Evolutionary conservation across 345 rosid species (phyloP).

Genomic region (Eucalyptus sideroxylon): DNA sequence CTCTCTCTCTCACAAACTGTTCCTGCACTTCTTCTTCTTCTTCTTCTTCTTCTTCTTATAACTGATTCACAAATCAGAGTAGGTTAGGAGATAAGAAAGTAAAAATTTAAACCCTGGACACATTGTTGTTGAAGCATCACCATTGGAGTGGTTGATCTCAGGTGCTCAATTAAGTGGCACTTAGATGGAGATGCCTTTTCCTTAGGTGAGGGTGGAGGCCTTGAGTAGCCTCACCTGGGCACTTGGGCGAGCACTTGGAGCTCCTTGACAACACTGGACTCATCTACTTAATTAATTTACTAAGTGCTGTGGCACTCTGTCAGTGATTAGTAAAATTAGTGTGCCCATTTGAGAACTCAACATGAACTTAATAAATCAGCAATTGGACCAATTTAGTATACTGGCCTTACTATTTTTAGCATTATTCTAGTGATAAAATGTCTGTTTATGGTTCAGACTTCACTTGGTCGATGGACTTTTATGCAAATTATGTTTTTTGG

Average conservation of each 20-base stretch:
- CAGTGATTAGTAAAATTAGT: not conserved
- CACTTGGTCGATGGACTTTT: not conserved
- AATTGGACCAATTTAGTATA: not conserved
- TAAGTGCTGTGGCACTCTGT: not conserved
- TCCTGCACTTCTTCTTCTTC: not conserved
- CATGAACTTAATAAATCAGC: not conserved
- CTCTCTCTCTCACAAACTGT: not conserved
- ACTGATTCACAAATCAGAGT: not conserved
- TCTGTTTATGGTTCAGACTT: not conserved
- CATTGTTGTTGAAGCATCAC: not conserved
- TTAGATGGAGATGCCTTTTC: not conserved
- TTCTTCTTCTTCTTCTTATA: not conserved
- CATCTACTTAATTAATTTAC: not conserved
- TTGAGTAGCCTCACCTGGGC: not conserved
- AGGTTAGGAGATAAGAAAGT: not conserved
- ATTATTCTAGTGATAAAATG: not conserved
- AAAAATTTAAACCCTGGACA: not conserved
- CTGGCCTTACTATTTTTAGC: not conserved
- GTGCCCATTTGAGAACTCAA: not conserved
- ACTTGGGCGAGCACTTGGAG: not conserved
- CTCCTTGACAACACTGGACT: not conserved
- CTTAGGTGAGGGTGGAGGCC: not conserved
- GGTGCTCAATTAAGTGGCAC: not conserved
- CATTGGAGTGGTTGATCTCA: not conserved
- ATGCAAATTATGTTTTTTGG: not conserved